Evolutionary conservation across 2,329 filamentous ascomycete species (phyloP), one percentile per base, ranked within the genome.

Genomic region (Didymellaceae sp.): DNA sequence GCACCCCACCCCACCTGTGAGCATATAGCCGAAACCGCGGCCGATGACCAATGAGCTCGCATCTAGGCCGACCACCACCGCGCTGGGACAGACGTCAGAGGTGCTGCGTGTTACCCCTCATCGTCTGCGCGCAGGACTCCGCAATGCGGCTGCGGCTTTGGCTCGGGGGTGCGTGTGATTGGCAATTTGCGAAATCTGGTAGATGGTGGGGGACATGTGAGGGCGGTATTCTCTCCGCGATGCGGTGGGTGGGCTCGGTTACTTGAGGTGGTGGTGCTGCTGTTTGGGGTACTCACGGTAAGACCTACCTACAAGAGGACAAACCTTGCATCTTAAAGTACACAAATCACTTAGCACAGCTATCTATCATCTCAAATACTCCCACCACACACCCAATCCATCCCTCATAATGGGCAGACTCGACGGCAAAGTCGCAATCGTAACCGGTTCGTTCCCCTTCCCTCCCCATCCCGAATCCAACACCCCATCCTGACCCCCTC

Each of bases 391-490:
- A 40, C 13, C 20, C 33, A 55, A 24, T 22, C 16, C 8, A 31
- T 30, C 18, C 34, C 52, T 61, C 14, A 65, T 11, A 28, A 74
- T 74, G 71, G 73, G 72, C 37, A 56, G 78, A 55, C 75, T 84
- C 32, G 67, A 77, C 43, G 78, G 77, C 58, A 84, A 83, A 66
- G 80, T 84, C 6, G 81, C 81, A 45, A 79, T 85, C 44, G 78
- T 85, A 17, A 84, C 82, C 6, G 80, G 77, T 72, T 67, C 40
- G 11, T 28, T 33, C 18, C 47, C 60, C 58, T 13, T 9, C 16
- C 37, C 61, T 60, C 10, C n/a, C 28, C 16, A 17, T 11, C 18
- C 24, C 16, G 6, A 4, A 2, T 9, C 16, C 33, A 9, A 32
- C 22, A 22, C n/a, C 25, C 17, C 41, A 20, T 4, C 45, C 56